Percentiles rank a stretch among this genome's conserved stretches.
These are phyloP conservation scores for Penicillium cataractarum DNA, from an alignment of 495 filamentous ascomycete genomes.

Conservation along the genomic window DNA sequence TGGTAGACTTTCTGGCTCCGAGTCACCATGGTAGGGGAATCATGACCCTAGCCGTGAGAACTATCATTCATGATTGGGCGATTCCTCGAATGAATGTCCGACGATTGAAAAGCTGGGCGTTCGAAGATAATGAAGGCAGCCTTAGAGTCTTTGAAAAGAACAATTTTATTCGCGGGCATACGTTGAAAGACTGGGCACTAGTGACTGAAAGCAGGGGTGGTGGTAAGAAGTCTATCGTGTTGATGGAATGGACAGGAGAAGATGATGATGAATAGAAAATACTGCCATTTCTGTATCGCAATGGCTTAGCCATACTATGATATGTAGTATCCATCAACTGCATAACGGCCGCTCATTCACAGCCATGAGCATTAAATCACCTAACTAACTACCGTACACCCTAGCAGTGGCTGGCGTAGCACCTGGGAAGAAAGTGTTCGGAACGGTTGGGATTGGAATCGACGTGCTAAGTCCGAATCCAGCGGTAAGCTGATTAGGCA, in stretches of 20 bases:
- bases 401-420: slow-evolving; percentile 28
- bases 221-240: slow-evolving; percentile 20
- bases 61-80: slow-evolving; percentile 29
- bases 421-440: slow-evolving; percentile 52
- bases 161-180: slow-evolving; percentile 21
- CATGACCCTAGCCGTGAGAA: slow-evolving; percentile 28
- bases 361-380: background rate
- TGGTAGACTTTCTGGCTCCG: slow-evolving; percentile 28
- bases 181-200: slow-evolving; percentile 23
- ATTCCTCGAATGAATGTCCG: slow-evolving; percentile 34
- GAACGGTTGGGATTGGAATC: slow-evolving; percentile 54
- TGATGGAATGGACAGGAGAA: background rate
- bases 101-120: slow-evolving; percentile 19
- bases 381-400: slow-evolving; percentile 14
- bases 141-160: slow-evolving; percentile 29
- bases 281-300: background rate
- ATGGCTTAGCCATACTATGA: no score
- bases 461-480: slow-evolving; percentile 42
- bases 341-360: no score
- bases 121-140: slow-evolving; percentile 31
- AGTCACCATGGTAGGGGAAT: slow-evolving; percentile 31
- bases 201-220: slow-evolving; percentile 20
- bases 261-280: background rate
- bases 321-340: no score
- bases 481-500: slow-evolving; percentile 43